Conservation (phyloP, 2,329 filamentous ascomycete species). For the Trichocomaceae sp. region DNA sequence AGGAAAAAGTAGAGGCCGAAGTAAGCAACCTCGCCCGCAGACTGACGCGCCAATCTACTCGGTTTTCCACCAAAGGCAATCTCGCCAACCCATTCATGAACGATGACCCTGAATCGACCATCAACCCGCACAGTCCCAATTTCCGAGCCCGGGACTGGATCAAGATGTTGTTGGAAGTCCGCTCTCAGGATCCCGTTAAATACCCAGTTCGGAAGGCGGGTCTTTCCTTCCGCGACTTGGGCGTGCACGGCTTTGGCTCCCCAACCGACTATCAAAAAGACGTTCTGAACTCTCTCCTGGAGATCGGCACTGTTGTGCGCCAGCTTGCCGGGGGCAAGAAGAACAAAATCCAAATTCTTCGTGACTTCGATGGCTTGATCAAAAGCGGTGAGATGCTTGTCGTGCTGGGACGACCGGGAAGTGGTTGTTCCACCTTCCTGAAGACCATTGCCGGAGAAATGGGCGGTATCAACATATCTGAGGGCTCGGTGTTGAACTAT, state of each 20-base stretch:
- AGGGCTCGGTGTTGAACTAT: conserved; percentile 68
- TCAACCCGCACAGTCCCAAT: conserved; percentile 36
- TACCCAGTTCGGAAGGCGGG: conserved; percentile 32
- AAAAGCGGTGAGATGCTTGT: conserved; percentile 52
- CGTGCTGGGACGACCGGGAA: conserved; percentile 47
- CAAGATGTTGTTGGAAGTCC: conserved; percentile 33
- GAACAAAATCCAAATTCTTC: conserved; percentile 54
- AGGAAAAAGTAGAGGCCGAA: neutral
- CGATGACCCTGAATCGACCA: conserved; percentile 26
- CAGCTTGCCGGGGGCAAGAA: conserved; percentile 30
- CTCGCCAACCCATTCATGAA: conserved; percentile 32
- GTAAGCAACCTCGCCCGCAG: conserved; percentile 8
- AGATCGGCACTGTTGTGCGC: conserved; percentile 30
- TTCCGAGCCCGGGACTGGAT: conserved; percentile 43
- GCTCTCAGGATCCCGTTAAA: conserved; percentile 25
- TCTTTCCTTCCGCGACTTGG: conserved; percentile 40
- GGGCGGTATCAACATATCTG: conserved; percentile 65
- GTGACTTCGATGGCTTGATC: conserved; percentile 58
- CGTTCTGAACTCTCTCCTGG: conserved; percentile 35
- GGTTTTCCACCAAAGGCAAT: conserved; percentile 4
- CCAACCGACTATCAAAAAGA: conserved; percentile 41
- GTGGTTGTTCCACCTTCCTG: conserved; percentile 69
- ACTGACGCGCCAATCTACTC: conserved; percentile 11
- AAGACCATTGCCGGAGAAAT: conserved; percentile 78
- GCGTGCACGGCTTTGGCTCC: conserved; percentile 39